Base-by-base conservation (phyloP, 2,329 filamentous ascomycete genomes). In the Venturiaceae sp. region DNA sequence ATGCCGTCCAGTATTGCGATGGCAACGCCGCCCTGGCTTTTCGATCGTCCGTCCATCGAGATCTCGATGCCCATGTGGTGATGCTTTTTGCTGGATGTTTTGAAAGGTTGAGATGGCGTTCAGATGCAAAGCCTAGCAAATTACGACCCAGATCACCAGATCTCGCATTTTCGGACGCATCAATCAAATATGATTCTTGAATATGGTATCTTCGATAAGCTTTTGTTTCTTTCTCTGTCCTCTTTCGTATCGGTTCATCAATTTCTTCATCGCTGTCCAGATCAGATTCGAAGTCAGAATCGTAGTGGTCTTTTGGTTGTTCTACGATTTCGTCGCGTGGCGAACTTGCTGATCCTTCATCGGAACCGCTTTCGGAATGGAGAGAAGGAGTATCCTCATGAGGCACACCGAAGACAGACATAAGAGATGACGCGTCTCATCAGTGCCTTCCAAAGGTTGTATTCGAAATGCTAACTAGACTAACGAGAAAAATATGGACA, bases 1-100 rank as follows among this genome's bases (percentile, higher is more conserved):
- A 96, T 0, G 91, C 88, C 19, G 88, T 89, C 92, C 92, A 96
- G 60, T 80, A 82, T 0, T 81, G 65, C 1, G 80, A 77, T 16
- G 71, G 52, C 21, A 36, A 13, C 30, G 52, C 52, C 13, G 23
- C 23, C 19, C 34, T n/a, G 23, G 52, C 34, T 13, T 19, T 8
- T 21, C 4, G 2, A 36, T 36, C 34, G n/a, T 9, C n/a, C n/a
- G 32, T 37, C 52, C 52, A 53, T 5, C 52, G 30, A 11, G 2
- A 19, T 9, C 52, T 53, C 30, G 52, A 23, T 3, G n/a, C 32
- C 52, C 52, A 53, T 16, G 13, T 1, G 14, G 2, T 5, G 11
- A 53, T n/a, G 11, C 16, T 30, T 13, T 5, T n/a, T 6, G 3
- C 23, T 1, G 34, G 8, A 1, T 5, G 5, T 6, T 53, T 34